Evolutionary conservation across 192 early-diverging fungal genomes (phyloP), one percentile per base, ranked within the genome.

Genomic region (Phycomyces nitens): DNA sequence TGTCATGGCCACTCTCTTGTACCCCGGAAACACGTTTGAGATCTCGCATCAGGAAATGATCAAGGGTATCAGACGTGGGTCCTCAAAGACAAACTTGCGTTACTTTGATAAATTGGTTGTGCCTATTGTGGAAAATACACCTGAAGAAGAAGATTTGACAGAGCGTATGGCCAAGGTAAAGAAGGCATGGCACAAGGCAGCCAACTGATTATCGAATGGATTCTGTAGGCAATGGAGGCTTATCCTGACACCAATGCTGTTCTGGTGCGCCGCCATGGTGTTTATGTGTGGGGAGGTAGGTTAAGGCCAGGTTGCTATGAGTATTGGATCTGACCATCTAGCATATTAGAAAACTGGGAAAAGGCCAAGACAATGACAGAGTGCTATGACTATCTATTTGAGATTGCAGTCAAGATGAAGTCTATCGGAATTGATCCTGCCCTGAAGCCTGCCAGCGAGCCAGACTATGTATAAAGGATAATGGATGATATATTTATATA

Each of bases 21-120:
- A 81, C 61, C 54, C 77, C 12, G 87, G 87, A 10, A 77, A 84
- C 7, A 84, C 80, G 51, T 98, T 98, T 77, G 71, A 72, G 12
- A 95, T 98, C 58, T 91, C 92, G 9, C 93, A 97, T 73, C 94
- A 97, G 70, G 96, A 98, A 70, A 98, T 98, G 96, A 98, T 98
- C 79, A 98, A 98, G 79, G 96, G 96, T 6, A 98, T 98, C 54
- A 78, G 89, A 23, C 80, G 83, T 20, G 96, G 94, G 3, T 74
- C 67, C 38, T 76, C 83, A 1, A 81, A 82, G 53, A 68, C 76
- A 16, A 89, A 85, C 70, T 78, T 89, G 24, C 69, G 82, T 21
- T 95, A 92, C 68, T 88, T 86, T 72, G 94, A 96, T 67, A 90
- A 71, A 1, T 77, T 95, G 49, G 80, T 87, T 0, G 92, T 98